A percentile compares a stretch with the other conserved stretches of the same genome.
phyloP scores from a whole-genome alignment of 257 asterid genomes.

The Nemophila menziesii region DNA sequence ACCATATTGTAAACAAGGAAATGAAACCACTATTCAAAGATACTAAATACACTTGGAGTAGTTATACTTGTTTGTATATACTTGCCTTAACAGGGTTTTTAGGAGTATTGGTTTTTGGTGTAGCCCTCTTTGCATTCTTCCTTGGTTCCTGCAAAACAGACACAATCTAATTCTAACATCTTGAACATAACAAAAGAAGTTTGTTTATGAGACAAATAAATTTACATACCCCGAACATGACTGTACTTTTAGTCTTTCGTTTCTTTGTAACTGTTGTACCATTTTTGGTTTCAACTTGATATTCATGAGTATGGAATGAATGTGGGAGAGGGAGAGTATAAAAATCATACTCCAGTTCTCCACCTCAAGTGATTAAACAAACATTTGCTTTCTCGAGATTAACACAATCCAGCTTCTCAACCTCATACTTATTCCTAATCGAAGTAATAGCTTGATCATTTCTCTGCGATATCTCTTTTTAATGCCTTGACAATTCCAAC shows the following conservation, averaged over 20 bases:
- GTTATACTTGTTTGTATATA: conserved; percentile 13
- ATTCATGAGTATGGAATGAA: conserved; percentile 69
- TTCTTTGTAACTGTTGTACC: conserved; percentile 86
- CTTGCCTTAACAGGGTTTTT: conserved; percentile 41
- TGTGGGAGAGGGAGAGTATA: too few species aligned
- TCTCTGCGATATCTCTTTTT: conserved; percentile 90
- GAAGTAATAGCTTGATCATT: conserved; percentile 94
- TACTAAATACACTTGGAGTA: neutral
- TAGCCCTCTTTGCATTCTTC: conserved; percentile 44
- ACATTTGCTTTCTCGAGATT: conserved; percentile 86
- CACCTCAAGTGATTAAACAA: conserved; percentile 18
- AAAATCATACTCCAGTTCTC: conserved; percentile 64
- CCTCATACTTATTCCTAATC: conserved; percentile 72
- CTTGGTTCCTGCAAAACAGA: conserved; percentile 41
- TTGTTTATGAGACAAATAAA: conserved; percentile 1
- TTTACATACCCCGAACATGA: conserved; percentile 87
- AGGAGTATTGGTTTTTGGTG: conserved; percentile 63
- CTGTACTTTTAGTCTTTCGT: conserved; percentile 77
- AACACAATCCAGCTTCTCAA: conserved; percentile 67
- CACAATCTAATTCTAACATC: conserved; percentile 1
- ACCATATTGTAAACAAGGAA: too few species aligned
- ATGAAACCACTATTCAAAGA: too few species aligned
- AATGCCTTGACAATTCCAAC: conserved; percentile 74
- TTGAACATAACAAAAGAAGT: neutral
- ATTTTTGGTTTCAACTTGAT: conserved; percentile 87